These are phyloP conservation scores for Linnemannia hyalina DNA, from an alignment of 192 early-diverging fungal genomes.

Conservation along the genomic window DNA sequence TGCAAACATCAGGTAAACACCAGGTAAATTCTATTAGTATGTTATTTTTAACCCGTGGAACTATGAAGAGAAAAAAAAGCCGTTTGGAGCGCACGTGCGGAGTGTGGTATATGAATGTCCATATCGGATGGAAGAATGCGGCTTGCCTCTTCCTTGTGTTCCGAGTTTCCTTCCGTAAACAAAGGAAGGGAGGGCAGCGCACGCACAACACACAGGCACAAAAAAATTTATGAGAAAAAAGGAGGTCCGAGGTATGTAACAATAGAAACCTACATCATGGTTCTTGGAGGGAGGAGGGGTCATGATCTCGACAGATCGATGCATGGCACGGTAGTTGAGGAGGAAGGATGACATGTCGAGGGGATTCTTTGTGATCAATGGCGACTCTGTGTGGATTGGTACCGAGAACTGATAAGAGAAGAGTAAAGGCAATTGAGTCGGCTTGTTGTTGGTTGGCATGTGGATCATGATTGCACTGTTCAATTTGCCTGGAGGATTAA, in stretches of 20 bases:
- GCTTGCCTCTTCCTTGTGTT: neutral
- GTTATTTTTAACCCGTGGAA: neutral
- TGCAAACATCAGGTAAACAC: neutral
- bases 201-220: neutral
- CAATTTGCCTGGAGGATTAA: neutral
- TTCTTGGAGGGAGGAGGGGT: slow-evolving; percentile 16
- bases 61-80: neutral
- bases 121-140: neutral
- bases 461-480: neutral
- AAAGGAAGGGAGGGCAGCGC: neutral
- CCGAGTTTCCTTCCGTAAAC: neutral
- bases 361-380: slow-evolving; percentile 37
- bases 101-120: neutral
- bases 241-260: neutral
- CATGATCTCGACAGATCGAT: slow-evolving; percentile 54
- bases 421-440: neutral
- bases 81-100: neutral
- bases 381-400: slow-evolving; percentile 51
- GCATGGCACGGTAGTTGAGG: slow-evolving; percentile 43
- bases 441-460: neutral
- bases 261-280: slow-evolving; percentile 1
- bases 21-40: neutral
- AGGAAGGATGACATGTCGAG: slow-evolving; percentile 47
- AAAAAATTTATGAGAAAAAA: slow-evolving; percentile 2
- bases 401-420: slow-evolving; percentile 33